Base-by-base conservation (phyloP, 768 basidiomycete species). In the Tricholoma sp. region DNA sequence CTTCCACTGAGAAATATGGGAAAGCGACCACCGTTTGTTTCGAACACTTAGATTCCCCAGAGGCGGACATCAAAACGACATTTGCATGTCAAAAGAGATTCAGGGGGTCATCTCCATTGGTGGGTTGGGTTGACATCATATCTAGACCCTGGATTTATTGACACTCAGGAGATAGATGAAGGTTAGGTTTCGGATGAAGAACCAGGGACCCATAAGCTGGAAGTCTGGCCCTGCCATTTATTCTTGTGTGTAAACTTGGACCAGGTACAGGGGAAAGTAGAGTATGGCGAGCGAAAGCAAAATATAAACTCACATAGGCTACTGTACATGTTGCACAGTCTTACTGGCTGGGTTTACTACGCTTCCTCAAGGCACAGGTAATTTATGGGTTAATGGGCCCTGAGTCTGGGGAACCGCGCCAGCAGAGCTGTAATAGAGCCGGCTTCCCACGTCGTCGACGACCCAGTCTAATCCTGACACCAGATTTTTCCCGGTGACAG, bases 391-490 rank as follows among this genome's bases (percentile, higher is more conserved):
- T 15, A 29, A 33, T 45, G 28, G 54, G 33, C 31, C 54, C 49
- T 37, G 48, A 2, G 15, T 17, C 36, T 55, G 56, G 36, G 48
- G 52, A 37, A 29, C 45, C 28, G 11, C 9, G 11, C 50, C 20
- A 33, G 55, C 47, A 18, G 84, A 80, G 66, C 82, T 84, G 74
- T 92, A 97, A 70, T 98, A 97, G 32, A 98, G 74, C 63, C 95
- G 80, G 42, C 82, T 80, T 4, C 92, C 94, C 52, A 98, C 86
- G 61, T 97, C 92, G 36, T 82, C 80, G 15, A 97, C 92, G 24
- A 93, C 82, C 96, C 96, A 98, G 68, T 95, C 85, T 29, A 98
- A 79, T 37, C 95, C 96, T 59, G 84, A 76, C 9, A 91, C 78
- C 13, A 98, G 76, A 67, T 95, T 92, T 55, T 83, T 74, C 12